These are phyloP conservation scores for Lentinus polychrous DNA, from an alignment of 1,284 basidiomycete species.

Conservation along the genomic window DNA sequence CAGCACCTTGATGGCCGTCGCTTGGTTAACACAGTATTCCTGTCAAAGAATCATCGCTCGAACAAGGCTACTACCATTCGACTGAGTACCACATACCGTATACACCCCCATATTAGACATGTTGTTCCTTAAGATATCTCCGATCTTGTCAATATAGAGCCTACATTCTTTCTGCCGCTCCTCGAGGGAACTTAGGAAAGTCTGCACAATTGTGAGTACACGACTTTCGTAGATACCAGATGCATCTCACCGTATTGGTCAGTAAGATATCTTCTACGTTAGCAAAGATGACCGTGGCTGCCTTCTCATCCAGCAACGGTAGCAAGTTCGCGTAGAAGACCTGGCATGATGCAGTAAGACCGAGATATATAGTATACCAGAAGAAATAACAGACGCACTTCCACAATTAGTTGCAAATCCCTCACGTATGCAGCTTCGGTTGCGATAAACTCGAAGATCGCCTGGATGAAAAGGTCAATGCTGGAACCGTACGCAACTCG, in stretches of 20 bases:
- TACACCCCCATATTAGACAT: conserved; percentile 77
- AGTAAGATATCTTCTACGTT: conserved; percentile 90
- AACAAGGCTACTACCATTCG: too few relatives aligned
- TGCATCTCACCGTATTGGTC: conserved; percentile 65
- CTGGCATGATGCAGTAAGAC: conserved; percentile 23
- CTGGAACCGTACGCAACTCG: too few relatives aligned
- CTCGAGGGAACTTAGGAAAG: conserved; percentile 82
- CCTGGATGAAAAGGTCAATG: conserved; percentile 31
- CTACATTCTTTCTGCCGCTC: conserved; percentile 85
- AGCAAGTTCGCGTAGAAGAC: conserved; percentile 82
- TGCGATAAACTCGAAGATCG: conserved; percentile 86
- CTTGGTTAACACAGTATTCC: conserved; percentile 92
- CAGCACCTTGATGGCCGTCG: conserved; percentile 71
- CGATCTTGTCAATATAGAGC: conserved; percentile 85
- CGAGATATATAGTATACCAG: neutral
- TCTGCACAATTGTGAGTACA: conserved; percentile 29
- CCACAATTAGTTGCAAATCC: conserved; percentile 85
- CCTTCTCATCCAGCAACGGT: conserved; percentile 69
- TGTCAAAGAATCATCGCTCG: conserved; percentile 32
- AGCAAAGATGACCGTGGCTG: conserved; percentile 81
- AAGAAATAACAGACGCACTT: conserved; percentile 40
- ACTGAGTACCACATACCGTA: conserved; percentile 63
- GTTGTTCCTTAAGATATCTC: conserved; percentile 75
- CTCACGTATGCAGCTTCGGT: conserved; percentile 87
- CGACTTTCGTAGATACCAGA: conserved; percentile 9